phyloP scores from a whole-genome alignment of 495 filamentous ascomycete species.

The Penicillium crystallinum region DNA sequence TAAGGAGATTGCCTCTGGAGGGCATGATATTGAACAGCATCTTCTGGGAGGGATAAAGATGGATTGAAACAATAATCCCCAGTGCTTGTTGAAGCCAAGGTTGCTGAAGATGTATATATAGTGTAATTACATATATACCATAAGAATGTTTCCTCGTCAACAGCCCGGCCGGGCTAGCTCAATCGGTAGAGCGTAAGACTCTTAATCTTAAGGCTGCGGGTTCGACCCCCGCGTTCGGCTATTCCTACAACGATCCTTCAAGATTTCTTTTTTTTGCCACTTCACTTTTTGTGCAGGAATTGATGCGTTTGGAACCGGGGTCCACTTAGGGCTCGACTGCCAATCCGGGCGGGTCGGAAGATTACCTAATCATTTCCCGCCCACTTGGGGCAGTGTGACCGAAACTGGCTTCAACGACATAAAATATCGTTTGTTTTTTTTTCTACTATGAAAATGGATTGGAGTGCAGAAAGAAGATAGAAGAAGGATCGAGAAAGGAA shows the following conservation, averaged over 20 bases:
- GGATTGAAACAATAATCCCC: no score
- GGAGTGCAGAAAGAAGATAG: no score
- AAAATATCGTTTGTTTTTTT: no score
- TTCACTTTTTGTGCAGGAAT: not conserved
- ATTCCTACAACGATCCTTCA: slow-evolving; percentile 16
- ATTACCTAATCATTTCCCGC: not conserved
- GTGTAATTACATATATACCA: not conserved
- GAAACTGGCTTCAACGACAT: no score
- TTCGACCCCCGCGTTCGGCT: slow-evolving; percentile 56
- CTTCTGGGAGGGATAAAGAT: no score
- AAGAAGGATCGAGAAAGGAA: no score
- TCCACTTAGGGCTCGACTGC: not conserved
- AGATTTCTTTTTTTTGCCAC: slow-evolving; percentile 14
- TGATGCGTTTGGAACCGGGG: not conserved
- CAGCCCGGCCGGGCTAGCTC: slow-evolving; percentile 47
- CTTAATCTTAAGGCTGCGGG: slow-evolving; percentile 58
- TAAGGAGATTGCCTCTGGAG: no score
- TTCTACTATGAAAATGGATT: no score
- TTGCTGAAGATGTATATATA: no score
- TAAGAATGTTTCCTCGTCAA: not conserved
- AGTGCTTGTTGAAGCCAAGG: no score
- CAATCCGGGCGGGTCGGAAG: no score
- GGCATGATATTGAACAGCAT: no score
- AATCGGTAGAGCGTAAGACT: slow-evolving; percentile 58
- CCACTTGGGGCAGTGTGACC: not conserved